Conservation (phyloP, 2,329 filamentous ascomycete genomes). For the Trichoderma koningiopsis region DNA sequence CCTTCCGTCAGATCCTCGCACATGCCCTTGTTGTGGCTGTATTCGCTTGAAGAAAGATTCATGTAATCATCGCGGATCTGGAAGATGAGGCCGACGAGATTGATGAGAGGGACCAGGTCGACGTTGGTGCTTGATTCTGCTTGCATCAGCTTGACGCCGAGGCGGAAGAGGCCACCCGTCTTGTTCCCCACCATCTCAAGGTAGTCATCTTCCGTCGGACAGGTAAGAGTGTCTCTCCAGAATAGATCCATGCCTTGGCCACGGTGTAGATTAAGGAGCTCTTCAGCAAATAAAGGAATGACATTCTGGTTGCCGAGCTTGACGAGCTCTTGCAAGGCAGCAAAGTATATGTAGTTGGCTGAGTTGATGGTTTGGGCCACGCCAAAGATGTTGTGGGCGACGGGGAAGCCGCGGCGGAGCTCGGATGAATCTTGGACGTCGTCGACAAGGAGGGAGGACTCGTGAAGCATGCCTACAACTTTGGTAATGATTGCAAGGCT, state of each 20-base stretch:
- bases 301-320: slow-evolving; percentile 68
- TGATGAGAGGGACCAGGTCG: slow-evolving; percentile 82
- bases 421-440: slow-evolving; percentile 83
- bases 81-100: slow-evolving; percentile 81
- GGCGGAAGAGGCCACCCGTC: slow-evolving; percentile 81
- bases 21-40: slow-evolving; percentile 86
- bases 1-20: slow-evolving; percentile 96
- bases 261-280: slow-evolving; percentile 80
- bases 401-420: slow-evolving; percentile 76
- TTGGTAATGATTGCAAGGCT: slow-evolving; percentile 74
- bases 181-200: slow-evolving; percentile 94
- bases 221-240: slow-evolving; percentile 83
- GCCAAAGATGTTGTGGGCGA: slow-evolving; percentile 83
- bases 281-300: slow-evolving; percentile 75
- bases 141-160: slow-evolving; percentile 88
- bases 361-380: slow-evolving; percentile 87
- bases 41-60: slow-evolving; percentile 75
- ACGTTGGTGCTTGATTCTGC: slow-evolving; percentile 61
- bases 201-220: slow-evolving; percentile 85
- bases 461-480: slow-evolving; percentile 84
- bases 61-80: slow-evolving; percentile 94
- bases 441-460: slow-evolving; percentile 79
- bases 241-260: slow-evolving; percentile 91
- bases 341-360: slow-evolving; percentile 87
- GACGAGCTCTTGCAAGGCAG: slow-evolving; percentile 73